Conservation (phyloP, 1,139 yeast genomes). For the Neolecta irregularis region DNA sequence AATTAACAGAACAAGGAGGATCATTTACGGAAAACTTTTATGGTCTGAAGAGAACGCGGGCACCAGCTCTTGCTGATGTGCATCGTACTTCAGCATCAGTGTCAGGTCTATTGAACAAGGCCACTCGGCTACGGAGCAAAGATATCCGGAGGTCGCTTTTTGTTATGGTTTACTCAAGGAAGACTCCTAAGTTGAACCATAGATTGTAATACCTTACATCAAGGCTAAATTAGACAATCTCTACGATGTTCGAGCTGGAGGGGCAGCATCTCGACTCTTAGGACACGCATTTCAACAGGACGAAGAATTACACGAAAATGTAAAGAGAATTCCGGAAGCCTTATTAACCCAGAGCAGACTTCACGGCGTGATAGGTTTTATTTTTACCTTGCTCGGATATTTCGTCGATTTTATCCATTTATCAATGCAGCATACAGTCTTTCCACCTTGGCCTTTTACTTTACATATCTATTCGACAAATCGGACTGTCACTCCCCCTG, state of each 20-base stretch:
- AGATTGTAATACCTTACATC: conserved; percentile 52
- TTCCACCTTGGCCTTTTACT: conserved; percentile 42
- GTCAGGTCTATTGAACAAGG: conserved; percentile 39
- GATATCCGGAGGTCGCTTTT: conserved; percentile 49
- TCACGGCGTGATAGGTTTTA: conserved; percentile 16
- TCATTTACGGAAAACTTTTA: conserved; percentile 86
- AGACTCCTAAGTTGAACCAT: conserved; percentile 23
- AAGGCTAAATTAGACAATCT: conserved; percentile 51
- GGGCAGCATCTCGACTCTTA: conserved; percentile 16
- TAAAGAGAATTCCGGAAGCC: too few species aligned
- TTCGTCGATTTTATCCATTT: conserved; percentile 49
- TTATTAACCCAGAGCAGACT: too few species aligned
- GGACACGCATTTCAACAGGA: too few species aligned
- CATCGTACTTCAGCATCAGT: conserved; percentile 19
- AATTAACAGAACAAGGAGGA: too few species aligned
- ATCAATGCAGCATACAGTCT: conserved; percentile 35
- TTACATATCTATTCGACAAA: conserved; percentile 54
- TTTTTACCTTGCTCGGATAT: conserved; percentile 28
- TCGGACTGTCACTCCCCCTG: conserved; percentile 49
- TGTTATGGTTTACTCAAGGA: too few species aligned
- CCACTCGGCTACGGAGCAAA: conserved; percentile 36
- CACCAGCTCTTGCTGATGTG: conserved; percentile 17
- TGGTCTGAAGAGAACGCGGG: conserved; percentile 55
- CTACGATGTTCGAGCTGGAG: conserved; percentile 45
- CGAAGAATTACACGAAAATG: too few species aligned